Base-by-base conservation (phyloP, 495 filamentous ascomycete species). In the Penicillium odoratum region DNA sequence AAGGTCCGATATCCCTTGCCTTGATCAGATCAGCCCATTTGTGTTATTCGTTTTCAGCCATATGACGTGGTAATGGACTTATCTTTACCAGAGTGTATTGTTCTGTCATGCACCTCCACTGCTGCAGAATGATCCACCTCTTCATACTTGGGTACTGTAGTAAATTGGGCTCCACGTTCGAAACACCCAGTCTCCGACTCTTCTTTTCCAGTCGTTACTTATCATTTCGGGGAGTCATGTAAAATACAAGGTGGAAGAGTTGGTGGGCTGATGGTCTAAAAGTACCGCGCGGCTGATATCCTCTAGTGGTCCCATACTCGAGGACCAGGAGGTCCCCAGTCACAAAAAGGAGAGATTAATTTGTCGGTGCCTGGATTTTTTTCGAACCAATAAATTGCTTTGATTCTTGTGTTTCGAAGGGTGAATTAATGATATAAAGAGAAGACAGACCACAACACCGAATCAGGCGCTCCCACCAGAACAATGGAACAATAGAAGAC, bases 31-130 rank as follows among this genome's bases (percentile, higher is more conserved):
- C 25, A 21, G 11, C n/a, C 25, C 9, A 5, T 4, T 5, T 29
- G 48, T 3, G 5, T 2, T 45, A 18, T 31, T 44, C 15, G 16
- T 36, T 28, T 9, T 65, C 63, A 69, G 66, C 66, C 63, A 51
- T 69, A 69, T 69, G 66, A 69, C 66, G 66, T 64, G 56, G 58
- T 18, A 10, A 46, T 18, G 34, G 15, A 21, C 34, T 31, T 25
- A 11, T 33, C 31, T 33, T 33, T 1, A n/a, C 2, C 21, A 21
- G 21, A 21, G 21, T 21, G 21, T 21, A 21, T 21, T 21, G 21
- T 21, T 21, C 21, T 21, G 21, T 2, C 21, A 21, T 21, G 21
- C 21, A 21, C 1, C 31, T 33, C 31, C 5, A 33, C 7, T 10
- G 31, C 5, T 7, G 31, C 38, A 16, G 13, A 40, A n/a, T 16